Conservation (phyloP, 805 yeast genomes). For the Yarrowia phangngaensis region DNA sequence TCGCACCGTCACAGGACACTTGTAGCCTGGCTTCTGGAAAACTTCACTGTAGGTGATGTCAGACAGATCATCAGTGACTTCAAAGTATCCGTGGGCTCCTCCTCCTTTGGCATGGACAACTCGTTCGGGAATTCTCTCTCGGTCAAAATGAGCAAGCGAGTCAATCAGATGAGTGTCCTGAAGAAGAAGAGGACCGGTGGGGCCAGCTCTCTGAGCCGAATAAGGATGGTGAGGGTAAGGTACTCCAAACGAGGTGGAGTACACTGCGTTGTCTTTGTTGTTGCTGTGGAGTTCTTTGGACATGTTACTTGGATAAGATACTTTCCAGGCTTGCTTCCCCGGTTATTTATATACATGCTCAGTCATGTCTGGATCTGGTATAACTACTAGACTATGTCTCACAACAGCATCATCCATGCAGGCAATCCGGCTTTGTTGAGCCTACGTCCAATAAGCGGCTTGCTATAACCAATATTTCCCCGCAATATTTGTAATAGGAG, state of each 20-base stretch:
- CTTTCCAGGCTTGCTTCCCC: too few species aligned
- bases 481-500: too few species aligned
- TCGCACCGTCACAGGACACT: constrained; percentile 62
- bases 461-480: too few species aligned
- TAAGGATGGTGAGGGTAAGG: constrained; percentile 28
- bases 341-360: too few species aligned
- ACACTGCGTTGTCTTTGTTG: constrained; percentile 23
- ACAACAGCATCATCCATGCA: too few species aligned
- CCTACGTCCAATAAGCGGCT: too few species aligned
- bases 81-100: constrained; percentile 85
- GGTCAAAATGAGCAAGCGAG: constrained; percentile 78
- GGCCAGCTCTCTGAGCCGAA: constrained; percentile 52
- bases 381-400: too few species aligned
- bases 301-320: constrained; percentile 9
- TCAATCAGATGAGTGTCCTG: constrained; percentile 82
- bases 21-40: constrained; percentile 66
- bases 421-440: too few species aligned
- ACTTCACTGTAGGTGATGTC: constrained; percentile 67
- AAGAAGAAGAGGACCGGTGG: constrained; percentile 72
- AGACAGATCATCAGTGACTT: constrained; percentile 78
- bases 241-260: constrained; percentile 19
- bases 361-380: too few species aligned
- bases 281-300: constrained; percentile 15
- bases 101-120: constrained; percentile 93
- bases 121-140: constrained; percentile 88